phyloP scores from a whole-genome alignment of 2,329 filamentous ascomycete species.

The Phialophora macrospora region DNA sequence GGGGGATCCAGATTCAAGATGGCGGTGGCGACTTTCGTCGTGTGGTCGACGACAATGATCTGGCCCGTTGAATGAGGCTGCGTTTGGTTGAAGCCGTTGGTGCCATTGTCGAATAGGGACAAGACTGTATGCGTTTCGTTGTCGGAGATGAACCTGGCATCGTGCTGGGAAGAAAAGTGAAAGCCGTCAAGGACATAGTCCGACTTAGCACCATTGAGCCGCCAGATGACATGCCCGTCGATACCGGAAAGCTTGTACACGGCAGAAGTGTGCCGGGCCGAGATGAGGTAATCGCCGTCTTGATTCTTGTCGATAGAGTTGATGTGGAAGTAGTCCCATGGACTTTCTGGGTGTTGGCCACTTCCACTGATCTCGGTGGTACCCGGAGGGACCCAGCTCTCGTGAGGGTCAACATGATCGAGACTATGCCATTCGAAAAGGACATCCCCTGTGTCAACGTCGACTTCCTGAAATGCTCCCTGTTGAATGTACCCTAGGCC shows the following conservation, averaged over 20 bases:
- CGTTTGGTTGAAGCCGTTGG: constrained; percentile 49
- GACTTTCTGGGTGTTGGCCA: constrained; percentile 52
- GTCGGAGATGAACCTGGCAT: constrained; percentile 48
- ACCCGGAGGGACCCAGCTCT: constrained; percentile 54
- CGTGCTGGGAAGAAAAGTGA: constrained; percentile 52
- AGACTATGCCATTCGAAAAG: constrained; percentile 65
- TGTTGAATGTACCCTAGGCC: constrained; percentile 59
- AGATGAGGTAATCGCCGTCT: constrained; percentile 50
- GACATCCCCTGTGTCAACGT: constrained; percentile 58
- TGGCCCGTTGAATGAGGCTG: constrained; percentile 48
- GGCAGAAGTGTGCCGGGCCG: constrained; percentile 48
- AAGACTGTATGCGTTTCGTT: constrained; percentile 48
- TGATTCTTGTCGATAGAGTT: constrained; percentile 51
- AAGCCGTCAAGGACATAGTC: constrained; percentile 41
- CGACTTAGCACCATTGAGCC: constrained; percentile 46
- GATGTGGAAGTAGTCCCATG: constrained; percentile 54
- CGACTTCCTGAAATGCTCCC: constrained; percentile 59
- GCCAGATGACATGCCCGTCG: constrained; percentile 49
- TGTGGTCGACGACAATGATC: constrained; percentile 48
- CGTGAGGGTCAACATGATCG: constrained; percentile 59
- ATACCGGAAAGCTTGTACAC: constrained; percentile 50
- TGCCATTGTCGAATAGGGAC: constrained; percentile 51
- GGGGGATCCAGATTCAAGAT: constrained; percentile 43
- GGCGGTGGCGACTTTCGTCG: constrained; percentile 45
- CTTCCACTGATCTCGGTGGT: constrained; percentile 55